These are phyloP conservation scores for Asterionellopsis glacialis DNA, from an alignment of 108 stramenopile genomes.

Conservation along the genomic window DNA sequence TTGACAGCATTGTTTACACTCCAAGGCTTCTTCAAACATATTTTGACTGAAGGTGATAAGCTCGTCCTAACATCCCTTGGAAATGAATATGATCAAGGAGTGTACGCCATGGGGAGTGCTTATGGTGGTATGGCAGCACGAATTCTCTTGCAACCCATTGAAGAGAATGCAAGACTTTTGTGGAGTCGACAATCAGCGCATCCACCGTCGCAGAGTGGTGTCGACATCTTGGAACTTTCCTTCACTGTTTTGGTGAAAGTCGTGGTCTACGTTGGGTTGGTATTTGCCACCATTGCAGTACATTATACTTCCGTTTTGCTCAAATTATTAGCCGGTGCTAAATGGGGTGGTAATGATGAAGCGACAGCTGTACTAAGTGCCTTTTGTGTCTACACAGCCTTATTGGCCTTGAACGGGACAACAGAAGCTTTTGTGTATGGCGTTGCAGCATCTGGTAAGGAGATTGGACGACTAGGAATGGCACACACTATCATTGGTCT, in stretches of 20 bases:
- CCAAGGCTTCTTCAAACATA: conserved; percentile 83
- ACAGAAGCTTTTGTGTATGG: conserved; percentile 94
- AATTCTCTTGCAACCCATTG: conserved; percentile 81
- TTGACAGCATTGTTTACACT: conserved; percentile 57
- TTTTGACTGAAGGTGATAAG: conserved; percentile 82
- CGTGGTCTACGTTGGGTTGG: conserved; percentile 68
- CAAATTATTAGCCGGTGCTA: conserved; percentile 59
- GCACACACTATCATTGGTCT: conserved; percentile 62
- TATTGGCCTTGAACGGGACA: conserved; percentile 89
- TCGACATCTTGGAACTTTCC: conserved; percentile 23
- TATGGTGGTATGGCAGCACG: conserved; percentile 78
- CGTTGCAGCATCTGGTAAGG: conserved; percentile 45
- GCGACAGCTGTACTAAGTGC: conserved; percentile 72
- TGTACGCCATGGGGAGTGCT: conserved; percentile 78
- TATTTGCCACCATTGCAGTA: conserved; percentile 66
- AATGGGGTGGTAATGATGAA: conserved; percentile 65
- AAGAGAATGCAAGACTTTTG: conserved; percentile 84
- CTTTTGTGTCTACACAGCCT: conserved; percentile 91
- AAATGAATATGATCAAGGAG: conserved; percentile 75
- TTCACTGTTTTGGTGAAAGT: conserved; percentile 59
- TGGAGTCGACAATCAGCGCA: conserved; percentile 56
- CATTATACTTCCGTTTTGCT: conserved; percentile 77
- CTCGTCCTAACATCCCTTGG: conserved; percentile 59
- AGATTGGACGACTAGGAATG: conserved; percentile 58
- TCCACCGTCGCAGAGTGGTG: conserved; percentile 6